Evolutionary conservation across 805 yeast genomes (phyloP).

Genomic region (Barnettozyma pratensis): DNA sequence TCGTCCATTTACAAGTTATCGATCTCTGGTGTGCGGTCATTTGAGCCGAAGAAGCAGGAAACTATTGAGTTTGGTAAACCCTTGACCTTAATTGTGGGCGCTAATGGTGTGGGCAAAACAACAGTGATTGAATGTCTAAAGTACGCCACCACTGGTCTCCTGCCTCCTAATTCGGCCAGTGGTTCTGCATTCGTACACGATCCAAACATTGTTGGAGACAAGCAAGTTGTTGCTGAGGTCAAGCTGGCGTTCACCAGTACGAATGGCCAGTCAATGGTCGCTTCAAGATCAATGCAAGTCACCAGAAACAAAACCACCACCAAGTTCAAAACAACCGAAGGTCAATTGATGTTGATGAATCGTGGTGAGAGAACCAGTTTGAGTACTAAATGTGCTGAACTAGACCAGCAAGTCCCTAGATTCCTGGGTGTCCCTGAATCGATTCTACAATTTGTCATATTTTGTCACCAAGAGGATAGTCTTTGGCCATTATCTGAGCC

Average conservation of each 20-base stretch:
- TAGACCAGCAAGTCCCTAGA: conserved; percentile 76
- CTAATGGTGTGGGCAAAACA: conserved; percentile 95
- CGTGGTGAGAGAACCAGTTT: conserved; percentile 68
- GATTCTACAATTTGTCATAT: conserved; percentile 84
- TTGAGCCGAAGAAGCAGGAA: conserved; percentile 79
- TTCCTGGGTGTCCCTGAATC: conserved; percentile 86
- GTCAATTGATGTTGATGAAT: conserved; percentile 67
- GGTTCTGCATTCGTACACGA: conserved; percentile 90
- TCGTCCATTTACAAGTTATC: conserved; percentile 39
- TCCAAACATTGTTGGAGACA: conserved; percentile 73
- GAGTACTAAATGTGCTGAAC: conserved; percentile 76
- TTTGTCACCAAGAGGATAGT: conserved; percentile 97
- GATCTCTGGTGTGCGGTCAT: conserved; percentile 86
- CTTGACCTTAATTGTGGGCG: conserved; percentile 88
- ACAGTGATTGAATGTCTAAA: conserved; percentile 91
- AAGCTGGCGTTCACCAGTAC: conserved; percentile 78
- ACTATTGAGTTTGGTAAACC: conserved; percentile 89
- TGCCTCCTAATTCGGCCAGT: conserved; percentile 93
- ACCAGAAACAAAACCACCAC: conserved; percentile 51
- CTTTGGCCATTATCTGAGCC: conserved; percentile 97
- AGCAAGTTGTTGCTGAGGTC: conserved; percentile 82
- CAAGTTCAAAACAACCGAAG: conserved; percentile 90
- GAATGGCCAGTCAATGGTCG: conserved; percentile 72
- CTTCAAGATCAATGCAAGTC: conserved; percentile 79
- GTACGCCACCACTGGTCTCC: conserved; percentile 91